A percentile compares a stretch with the other conserved stretches of the same genome.
phyloP scores from a whole-genome alignment of 352 stramenopile species.

The Phytophthora sojae region DNA sequence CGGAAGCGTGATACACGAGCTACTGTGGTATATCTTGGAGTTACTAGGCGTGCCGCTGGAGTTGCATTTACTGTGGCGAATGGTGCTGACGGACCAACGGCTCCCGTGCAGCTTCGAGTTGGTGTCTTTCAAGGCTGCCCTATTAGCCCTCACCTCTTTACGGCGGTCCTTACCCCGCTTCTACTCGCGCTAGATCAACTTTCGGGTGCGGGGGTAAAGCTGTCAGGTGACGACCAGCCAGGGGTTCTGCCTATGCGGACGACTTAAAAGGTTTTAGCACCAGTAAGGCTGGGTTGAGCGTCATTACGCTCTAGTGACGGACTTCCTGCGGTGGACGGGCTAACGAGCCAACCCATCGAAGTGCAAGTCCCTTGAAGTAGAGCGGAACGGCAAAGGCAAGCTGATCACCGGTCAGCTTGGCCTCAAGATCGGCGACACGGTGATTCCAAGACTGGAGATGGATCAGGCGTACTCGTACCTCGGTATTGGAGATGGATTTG shows the following conservation, averaged over 20 bases:
- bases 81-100: slow-evolving; percentile 20
- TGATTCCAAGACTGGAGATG: neutral
- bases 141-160: slow-evolving; percentile 40
- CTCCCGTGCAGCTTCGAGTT: slow-evolving; percentile 15
- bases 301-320: no score
- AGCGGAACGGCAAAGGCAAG: neutral
- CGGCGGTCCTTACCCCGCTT: slow-evolving; percentile 20
- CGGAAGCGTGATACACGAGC: neutral
- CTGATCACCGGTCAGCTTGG: neutral
- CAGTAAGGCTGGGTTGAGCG: no score
- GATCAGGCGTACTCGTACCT: neutral
- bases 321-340: no score
- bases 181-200: slow-evolving; percentile 14
- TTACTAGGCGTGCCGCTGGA: neutral
- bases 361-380: no score
- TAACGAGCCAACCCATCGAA: no score
- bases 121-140: slow-evolving; percentile 36
- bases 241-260: no score
- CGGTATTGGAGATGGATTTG: neutral
- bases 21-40: neutral
- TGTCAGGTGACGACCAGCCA: no score
- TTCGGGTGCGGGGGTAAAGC: no score
- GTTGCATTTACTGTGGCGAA: slow-evolving; percentile 26
- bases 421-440: neutral
- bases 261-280: no score